A percentile compares a stretch with the other conserved stretches of the same genome.
Conservation (phyloP, 108 stramenopile species). For the Skeletonema costatum region DNA sequence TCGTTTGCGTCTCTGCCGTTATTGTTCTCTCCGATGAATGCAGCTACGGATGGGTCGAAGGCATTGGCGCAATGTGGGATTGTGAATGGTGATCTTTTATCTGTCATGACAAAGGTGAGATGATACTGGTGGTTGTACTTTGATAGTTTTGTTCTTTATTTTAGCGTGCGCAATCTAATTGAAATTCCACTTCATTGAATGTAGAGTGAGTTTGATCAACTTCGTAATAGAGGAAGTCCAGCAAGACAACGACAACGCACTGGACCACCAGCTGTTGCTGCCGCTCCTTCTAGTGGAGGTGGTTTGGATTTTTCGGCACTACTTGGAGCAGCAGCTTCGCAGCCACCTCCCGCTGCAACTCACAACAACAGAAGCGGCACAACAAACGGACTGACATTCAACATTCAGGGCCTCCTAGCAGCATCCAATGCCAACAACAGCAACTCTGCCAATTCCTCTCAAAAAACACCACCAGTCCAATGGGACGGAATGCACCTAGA, state of each 20-base stretch:
- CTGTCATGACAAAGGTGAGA: slow-evolving; percentile 9
- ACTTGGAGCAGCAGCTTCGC: slow-evolving; percentile 32
- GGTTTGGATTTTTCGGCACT: slow-evolving; percentile 76
- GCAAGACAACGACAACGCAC: slow-evolving; percentile 10
- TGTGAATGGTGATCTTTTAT: slow-evolving; percentile 60
- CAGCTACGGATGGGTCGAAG: background rate
- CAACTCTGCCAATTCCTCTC: background rate
- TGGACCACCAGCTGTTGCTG: slow-evolving; percentile 24
- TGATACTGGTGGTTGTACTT: background rate
- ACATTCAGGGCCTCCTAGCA: slow-evolving; percentile 25
- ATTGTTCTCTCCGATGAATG: background rate
- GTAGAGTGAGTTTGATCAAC: background rate
- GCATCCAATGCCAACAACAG: background rate
- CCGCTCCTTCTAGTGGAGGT: slow-evolving; percentile 43
- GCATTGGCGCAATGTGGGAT: slow-evolving; percentile 47
- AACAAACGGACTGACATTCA: slow-evolving; percentile 45
- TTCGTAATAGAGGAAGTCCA: slow-evolving; percentile 20
- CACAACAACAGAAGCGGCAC: slow-evolving; percentile 6
- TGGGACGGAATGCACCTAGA: slow-evolving; percentile 83
- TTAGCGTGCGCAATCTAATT: background rate
- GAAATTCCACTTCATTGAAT: background rate
- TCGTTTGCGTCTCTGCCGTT: slow-evolving; percentile 23
- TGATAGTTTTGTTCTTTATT: background rate
- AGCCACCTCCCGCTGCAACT: slow-evolving; percentile 2
- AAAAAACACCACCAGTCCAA: slow-evolving; percentile 46